Base-by-base conservation (phyloP, 345 rosid species). In the Reutealis trisperma region DNA sequence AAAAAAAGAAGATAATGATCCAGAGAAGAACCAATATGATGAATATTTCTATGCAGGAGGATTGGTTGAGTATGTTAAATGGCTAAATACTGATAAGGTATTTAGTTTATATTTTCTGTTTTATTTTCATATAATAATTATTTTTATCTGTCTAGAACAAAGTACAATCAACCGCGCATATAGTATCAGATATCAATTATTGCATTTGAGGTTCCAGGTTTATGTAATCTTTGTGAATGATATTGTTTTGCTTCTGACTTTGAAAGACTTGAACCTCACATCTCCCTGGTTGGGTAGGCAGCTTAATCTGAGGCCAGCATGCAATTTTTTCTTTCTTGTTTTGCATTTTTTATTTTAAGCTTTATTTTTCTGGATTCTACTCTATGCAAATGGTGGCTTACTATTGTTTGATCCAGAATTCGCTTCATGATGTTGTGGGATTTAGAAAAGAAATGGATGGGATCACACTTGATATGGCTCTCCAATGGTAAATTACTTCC, bases 61-160 rank as follows among this genome's bases (percentile, higher is more conserved):
- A 37, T 78, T 96, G 85, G 82, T 84, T 69, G 99, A 96, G 84
- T 96, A 94, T 76, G 99, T 94, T 75, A 86, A 90, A 25, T 96
- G 98, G 98, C 88, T 94, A 54, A 96, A 96, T 76, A 75, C 81
- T 67, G 98, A 94, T 72, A 96, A 96, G 97, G 98, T 92, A 47
- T 47, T 47, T 47, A 8, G 51, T 47, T 47, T 47, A 47, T 47
- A 47, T 47, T 12, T 47, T 47, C 25, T 22, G 3, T 1, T 58
- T 58, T 13, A n/a, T 47, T 47, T 58, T 58, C 10, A 21, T 65
- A 37, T 3, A 65, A 18, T 61, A 41, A 61, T 61, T 6, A 14
- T 14, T 13, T 24, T 61, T 4, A 61, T 41, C 24, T 65, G 22
- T 21, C 4, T 34, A 19, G 24, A 41, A 4, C 21, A 37, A 65